Base-by-base conservation (phyloP, 192 early-diverging fungal species). In the Entomortierella chlamydospora region DNA sequence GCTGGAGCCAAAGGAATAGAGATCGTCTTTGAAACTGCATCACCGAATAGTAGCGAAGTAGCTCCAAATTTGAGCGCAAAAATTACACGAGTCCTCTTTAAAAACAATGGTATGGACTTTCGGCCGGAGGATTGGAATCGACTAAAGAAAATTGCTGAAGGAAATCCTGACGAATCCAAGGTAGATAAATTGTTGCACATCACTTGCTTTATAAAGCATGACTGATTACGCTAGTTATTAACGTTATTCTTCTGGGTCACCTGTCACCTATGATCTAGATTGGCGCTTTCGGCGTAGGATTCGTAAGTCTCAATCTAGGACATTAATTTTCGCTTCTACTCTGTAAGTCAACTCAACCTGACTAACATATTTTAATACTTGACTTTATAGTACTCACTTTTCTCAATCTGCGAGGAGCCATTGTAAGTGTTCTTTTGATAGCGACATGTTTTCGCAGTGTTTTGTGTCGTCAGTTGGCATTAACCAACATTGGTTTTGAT, bases 391-490 rank as follows among this genome's bases (percentile, higher is more conserved):
- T 97, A 96, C 72, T 93, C 91, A 23, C 81, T 97, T 45, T 97
- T 97, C 79, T 92, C 92, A 11, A 91, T 97, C 12, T 94, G 92
- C 57, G 96, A 97, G 68, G 91, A 93, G 57, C 96, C 96, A 41
- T 94, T 97, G 89, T 89, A 83, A 83, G 87, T 81, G 15, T 64
- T 49, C 12, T 17, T 61, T 9, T 61, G 20, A 9, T 49, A 13
- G 18, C 5, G 53, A 30, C 30, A n/a, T n/a, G n/a, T n/a, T n/a
- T n/a, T n/a, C n/a, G n/a, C n/a, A n/a, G n/a, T n/a, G 53, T 22
- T 31, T 6, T 50, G 20, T 43, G 26, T 20, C 2, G 15, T 17
- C 20, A 12, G 5, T 15, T 47, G 15, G 12, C 3, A 47, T 47
- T 47, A 20, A 47, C 15, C 20, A 11, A n/a, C 6, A 34, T 5